Base-by-base conservation (phyloP, 2,329 filamentous ascomycete genomes). In the Cylindrodendrum hubeiense region DNA sequence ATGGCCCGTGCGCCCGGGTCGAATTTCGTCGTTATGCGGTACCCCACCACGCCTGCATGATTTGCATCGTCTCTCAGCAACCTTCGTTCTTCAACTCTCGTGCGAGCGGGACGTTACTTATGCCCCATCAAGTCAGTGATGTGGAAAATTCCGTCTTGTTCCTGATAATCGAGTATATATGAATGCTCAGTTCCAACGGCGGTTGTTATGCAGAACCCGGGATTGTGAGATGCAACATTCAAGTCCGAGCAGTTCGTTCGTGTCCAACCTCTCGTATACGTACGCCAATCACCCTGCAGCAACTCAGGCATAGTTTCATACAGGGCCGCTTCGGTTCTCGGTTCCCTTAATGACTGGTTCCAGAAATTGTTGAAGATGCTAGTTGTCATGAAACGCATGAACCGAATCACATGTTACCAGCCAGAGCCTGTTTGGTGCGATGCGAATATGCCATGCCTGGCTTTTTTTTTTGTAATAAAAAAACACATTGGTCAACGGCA, bases 1-100 rank as follows among this genome's bases (percentile, higher is more conserved):
- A 24, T 71, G 74, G 75, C 47, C 71, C 72, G 73, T 76, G 74
- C 73, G 17, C 21, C 21, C 51, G 41, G 43, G 39, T 57, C 50
- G 41, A 55, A 49, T 50, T 43, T 26, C 37, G 43, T 54, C n/a
- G 54, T n/a, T 56, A 55, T 50, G 62, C 46, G 44, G 44, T 55
- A 71, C 65, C 53, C 71, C 68, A 74, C 71, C 50, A 63, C 41
- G n/a, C 10, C 43, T 59, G 59, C 28, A 30, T 44, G 60, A 68
- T 72, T 63, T 60, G 53, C 44, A 46, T 53, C 60, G 61, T 39
- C 65, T 67, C 46, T 63, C 60, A 67, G 39, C 62, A 69, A 69
- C 66, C 68, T 46, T 53, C 65, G 54, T 59, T 58, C 63, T 66
- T 67, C 67, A 73, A 49, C 34, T 37, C 26, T 52, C 53, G 39